These are phyloP conservation scores for Discostella stelligeroides DNA, from an alignment of 108 stramenopile species.

Conservation along the genomic window DNA sequence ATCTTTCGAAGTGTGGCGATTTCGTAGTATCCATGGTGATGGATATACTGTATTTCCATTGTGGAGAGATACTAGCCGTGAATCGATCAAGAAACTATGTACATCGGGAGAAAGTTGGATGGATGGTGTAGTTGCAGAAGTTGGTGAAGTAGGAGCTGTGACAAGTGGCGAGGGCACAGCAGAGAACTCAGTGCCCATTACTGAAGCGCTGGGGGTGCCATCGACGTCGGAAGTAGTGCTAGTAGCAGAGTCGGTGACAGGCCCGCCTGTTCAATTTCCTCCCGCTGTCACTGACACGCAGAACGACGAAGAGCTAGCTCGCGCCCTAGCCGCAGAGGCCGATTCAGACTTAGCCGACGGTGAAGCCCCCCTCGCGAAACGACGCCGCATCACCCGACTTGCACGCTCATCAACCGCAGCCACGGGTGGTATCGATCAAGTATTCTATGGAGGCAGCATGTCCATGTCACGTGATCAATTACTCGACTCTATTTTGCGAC, in stretches of 20 bases:
- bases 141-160: slow-evolving; percentile 8
- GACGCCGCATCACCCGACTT: slow-evolving; percentile 41
- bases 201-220: neutral
- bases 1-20: slow-evolving; percentile 46
- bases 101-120: neutral
- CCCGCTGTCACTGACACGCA: slow-evolving; percentile 1
- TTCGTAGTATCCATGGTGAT: slow-evolving; percentile 44
- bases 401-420: slow-evolving; percentile 3
- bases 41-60: slow-evolving; percentile 44
- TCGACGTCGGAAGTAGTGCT: neutral
- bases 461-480: slow-evolving; percentile 76
- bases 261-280: neutral
- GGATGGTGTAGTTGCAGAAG: neutral
- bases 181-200: slow-evolving; percentile 12
- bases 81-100: slow-evolving; percentile 27
- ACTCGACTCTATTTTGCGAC: slow-evolving; percentile 60
- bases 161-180: slow-evolving; percentile 11
- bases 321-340: slow-evolving; percentile 21
- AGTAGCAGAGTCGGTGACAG: neutral
- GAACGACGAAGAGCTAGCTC: slow-evolving; percentile 41
- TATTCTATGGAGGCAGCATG: slow-evolving; percentile 79
- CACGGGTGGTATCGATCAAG: slow-evolving; percentile 42
- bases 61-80: slow-evolving; percentile 31
- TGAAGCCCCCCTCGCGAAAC: slow-evolving; percentile 36
- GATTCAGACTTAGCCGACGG: slow-evolving; percentile 1